A percentile compares a stretch with the other conserved stretches of the same genome.
phyloP scores from a whole-genome alignment of 768 basidiomycete species.

The Boletus barrowsii region DNA sequence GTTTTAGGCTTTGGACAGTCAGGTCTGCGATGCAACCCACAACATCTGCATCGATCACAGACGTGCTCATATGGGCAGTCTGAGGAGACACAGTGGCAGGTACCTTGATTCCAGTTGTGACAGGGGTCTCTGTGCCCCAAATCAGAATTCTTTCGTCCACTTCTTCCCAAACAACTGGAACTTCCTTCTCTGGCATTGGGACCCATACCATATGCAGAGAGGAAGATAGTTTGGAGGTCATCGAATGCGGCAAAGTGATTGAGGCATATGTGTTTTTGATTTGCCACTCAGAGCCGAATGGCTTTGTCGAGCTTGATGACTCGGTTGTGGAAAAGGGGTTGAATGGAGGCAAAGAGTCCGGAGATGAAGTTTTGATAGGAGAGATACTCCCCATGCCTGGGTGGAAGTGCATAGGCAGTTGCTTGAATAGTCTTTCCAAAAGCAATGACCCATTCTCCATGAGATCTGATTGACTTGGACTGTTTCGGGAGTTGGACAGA shows the following conservation, averaged over 20 bases:
- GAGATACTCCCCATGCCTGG: background rate
- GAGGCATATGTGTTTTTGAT: background rate
- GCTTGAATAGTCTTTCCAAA: background rate
- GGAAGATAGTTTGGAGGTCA: background rate
- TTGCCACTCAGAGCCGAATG: background rate
- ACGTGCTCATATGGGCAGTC: background rate
- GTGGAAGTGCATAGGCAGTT: background rate
- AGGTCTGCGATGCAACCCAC: background rate
- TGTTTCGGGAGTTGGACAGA: background rate
- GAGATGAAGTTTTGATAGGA: background rate
- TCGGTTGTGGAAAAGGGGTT: fast-evolving
- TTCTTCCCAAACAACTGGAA: too few relatives aligned
- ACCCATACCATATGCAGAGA: background rate
- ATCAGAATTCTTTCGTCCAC: background rate
- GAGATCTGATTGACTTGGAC: background rate
- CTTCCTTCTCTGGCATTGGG: too few relatives aligned
- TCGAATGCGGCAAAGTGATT: background rate
- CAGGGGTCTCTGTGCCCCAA: background rate
- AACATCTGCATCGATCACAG: background rate
- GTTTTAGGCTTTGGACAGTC: background rate
- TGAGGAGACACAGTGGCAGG: background rate
- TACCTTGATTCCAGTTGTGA: background rate
- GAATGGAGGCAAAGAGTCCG: background rate
- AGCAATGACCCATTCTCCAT: background rate
- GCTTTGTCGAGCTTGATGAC: background rate